These are phyloP conservation scores for Plasmodium yoelii DNA, from an alignment of 169 alveolate species.

Conservation along the genomic window DNA sequence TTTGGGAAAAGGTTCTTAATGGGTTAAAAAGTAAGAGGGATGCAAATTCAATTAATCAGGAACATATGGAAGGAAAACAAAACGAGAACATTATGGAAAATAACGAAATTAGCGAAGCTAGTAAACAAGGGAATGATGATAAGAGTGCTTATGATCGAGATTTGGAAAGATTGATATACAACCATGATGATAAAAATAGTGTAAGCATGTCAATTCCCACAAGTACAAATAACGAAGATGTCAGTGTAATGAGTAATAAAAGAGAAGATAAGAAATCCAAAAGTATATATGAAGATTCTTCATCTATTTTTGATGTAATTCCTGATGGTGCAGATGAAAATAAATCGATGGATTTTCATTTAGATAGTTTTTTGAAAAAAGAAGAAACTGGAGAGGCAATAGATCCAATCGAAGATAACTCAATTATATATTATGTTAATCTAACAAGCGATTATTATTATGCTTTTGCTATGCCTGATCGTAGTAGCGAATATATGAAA, in stretches of 20 bases:
- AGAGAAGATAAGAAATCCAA: slow-evolving; percentile 2
- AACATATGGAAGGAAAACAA: neutral
- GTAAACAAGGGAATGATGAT: slow-evolving; percentile 2
- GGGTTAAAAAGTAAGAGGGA: slow-evolving; percentile 39
- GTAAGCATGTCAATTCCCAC: neutral
- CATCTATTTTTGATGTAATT: slow-evolving; percentile 51
- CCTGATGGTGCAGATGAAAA: slow-evolving; percentile 23
- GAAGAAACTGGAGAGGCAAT: slow-evolving; percentile 31
- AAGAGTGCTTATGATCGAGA: neutral
- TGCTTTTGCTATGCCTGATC: slow-evolving; percentile 69
- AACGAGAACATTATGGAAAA: neutral
- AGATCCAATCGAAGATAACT: slow-evolving; percentile 29
- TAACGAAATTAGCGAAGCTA: neutral
- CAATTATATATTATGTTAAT: slow-evolving; percentile 72
- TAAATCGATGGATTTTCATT: slow-evolving; percentile 28
- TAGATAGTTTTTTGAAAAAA: slow-evolving; percentile 47
- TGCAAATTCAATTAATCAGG: neutral
- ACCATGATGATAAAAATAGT: neutral
- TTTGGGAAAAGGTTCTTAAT: slow-evolving; percentile 77
- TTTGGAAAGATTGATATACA: neutral
- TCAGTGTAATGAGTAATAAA: slow-evolving; percentile 8
- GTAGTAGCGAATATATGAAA: slow-evolving; percentile 25
- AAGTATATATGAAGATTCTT: slow-evolving; percentile 51
- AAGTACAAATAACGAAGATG: neutral
- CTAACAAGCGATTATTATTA: slow-evolving; percentile 74